These are phyloP conservation scores for Thielaviopsis musarum DNA, from an alignment of 2,329 filamentous ascomycete genomes.

Conservation along the genomic window DNA sequence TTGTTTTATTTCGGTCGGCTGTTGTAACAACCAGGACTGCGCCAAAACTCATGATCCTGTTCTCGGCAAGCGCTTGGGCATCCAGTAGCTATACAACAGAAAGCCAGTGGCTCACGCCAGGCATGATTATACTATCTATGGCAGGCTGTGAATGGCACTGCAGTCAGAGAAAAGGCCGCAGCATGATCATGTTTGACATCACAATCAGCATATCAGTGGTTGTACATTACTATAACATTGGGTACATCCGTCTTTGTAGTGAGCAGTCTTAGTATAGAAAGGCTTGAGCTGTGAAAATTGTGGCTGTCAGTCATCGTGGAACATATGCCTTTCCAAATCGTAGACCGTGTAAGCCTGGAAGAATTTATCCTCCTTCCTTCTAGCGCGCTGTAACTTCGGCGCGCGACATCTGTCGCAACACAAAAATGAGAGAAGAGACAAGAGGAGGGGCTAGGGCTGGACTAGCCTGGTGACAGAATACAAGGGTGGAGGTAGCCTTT, in stretches of 20 bases:
- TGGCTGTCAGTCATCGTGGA: constrained; percentile 14
- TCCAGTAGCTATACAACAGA: neutral
- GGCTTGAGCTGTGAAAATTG: neutral
- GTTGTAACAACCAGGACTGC: too few relatives aligned
- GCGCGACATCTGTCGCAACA: neutral
- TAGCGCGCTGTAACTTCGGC: too few relatives aligned
- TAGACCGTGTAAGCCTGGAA: too few relatives aligned
- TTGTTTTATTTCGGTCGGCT: too few relatives aligned
- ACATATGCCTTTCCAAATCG: constrained; percentile 5
- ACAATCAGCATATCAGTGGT: neutral
- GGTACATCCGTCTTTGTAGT: neutral
- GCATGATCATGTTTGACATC: neutral
- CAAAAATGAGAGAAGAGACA: neutral
- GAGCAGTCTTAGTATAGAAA: neutral
- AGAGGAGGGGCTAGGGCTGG: neutral
- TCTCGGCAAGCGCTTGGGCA: neutral
- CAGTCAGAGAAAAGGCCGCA: neutral
- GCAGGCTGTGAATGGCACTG: neutral
- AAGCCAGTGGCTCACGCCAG: neutral
- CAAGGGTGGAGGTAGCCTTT: neutral
- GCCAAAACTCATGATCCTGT: neutral
- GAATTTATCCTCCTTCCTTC: too few relatives aligned
- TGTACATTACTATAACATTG: neutral
- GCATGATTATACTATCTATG: neutral
- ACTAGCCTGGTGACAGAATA: neutral